A percentile compares a stretch with the other conserved stretches of the same genome.
Conservation (phyloP, 345 rosid genomes). For the Iberis pinnata region DNA sequence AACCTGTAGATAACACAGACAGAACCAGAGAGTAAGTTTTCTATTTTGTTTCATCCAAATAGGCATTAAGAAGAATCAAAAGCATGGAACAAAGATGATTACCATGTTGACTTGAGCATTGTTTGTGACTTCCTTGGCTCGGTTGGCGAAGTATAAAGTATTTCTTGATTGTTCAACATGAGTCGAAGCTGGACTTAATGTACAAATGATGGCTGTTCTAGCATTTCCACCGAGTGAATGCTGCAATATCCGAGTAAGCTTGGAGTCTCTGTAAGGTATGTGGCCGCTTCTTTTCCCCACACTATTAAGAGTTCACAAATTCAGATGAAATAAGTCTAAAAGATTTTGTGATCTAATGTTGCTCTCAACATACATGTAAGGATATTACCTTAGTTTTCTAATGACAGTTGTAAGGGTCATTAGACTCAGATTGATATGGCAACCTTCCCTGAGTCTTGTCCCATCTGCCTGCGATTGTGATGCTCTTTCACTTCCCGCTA, state of each 20-base stretch:
- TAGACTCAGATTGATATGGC: constrained; percentile 96
- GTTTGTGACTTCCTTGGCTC: constrained; percentile 99
- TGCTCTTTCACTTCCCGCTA: constrained; percentile 99
- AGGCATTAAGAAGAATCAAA: constrained; percentile 1
- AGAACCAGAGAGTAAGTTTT: neutral
- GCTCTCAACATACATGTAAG: constrained; percentile 7
- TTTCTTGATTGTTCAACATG: constrained; percentile 97
- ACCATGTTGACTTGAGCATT: constrained; percentile 99
- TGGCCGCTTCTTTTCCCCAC: constrained; percentile 95
- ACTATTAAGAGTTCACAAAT: constrained; percentile 36
- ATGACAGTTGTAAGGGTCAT: constrained; percentile 98
- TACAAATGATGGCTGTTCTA: constrained; percentile 95
- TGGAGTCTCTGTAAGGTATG: constrained; percentile 92
- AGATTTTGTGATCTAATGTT: neutral
- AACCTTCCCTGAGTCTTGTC: constrained; percentile 94
- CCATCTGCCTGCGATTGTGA: constrained; percentile 97
- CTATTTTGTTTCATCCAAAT: constrained; percentile 2
- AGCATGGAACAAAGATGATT: constrained; percentile 24
- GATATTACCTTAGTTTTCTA: constrained; percentile 80
- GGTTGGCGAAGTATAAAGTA: constrained; percentile 86
- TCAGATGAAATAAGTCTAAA: neutral
- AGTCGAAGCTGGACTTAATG: constrained; percentile 82
- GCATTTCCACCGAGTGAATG: constrained; percentile 99
- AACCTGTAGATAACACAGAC: constrained; percentile 39
- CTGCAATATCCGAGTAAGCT: constrained; percentile 94